Evolutionary conservation across 2,329 filamentous ascomycete species (phyloP), one percentile per base, ranked within the genome.

Genomic region (Penicillium psychrosexuale): DNA sequence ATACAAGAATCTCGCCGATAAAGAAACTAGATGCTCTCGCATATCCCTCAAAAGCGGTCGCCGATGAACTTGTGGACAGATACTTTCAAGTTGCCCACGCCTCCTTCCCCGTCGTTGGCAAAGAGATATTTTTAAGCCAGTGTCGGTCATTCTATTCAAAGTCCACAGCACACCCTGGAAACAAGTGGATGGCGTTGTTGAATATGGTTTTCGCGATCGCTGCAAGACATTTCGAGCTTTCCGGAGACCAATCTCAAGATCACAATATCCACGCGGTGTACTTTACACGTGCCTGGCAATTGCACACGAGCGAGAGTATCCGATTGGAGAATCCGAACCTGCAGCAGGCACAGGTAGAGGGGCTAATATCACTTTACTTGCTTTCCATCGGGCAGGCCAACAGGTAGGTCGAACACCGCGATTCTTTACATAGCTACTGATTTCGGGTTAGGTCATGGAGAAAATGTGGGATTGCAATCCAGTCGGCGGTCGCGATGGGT

Each of bases 201-300:
- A 77, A 78, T 54, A 53, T 78, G 31, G 69, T 78, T 9, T 77
- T 78, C 59, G 76, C 76, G 15, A 75, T 78, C 48, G 70, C 71
- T 17, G 71, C 72, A 31, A 71, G 66, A 57, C 70, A 75, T 55
- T 68, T 65, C 4, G 65, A 68, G 28, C 62, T 73, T 19, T 56
- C 68, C n/a, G 64, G 70, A 24, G 46, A 50, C 19, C 59, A 62
- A 3, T 63, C 61, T 38, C 60, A 60, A 12, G 63, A 69, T 24
- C 56, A 65, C 24, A 64, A 70, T 28, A 72, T 73, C 45, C 71
- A 75, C 34, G 42, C 69, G 24, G 59, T 73, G 15, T 77, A 75
- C 55, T 78, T 78, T 58, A 68, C 74, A 1, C 65, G 75, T 45
- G 75, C 76, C 4, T 72, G 75, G 64, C 70, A 72, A 49, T 63